Base-by-base conservation (phyloP, 352 stramenopile species). In the Phytophthora hibernalis region DNA sequence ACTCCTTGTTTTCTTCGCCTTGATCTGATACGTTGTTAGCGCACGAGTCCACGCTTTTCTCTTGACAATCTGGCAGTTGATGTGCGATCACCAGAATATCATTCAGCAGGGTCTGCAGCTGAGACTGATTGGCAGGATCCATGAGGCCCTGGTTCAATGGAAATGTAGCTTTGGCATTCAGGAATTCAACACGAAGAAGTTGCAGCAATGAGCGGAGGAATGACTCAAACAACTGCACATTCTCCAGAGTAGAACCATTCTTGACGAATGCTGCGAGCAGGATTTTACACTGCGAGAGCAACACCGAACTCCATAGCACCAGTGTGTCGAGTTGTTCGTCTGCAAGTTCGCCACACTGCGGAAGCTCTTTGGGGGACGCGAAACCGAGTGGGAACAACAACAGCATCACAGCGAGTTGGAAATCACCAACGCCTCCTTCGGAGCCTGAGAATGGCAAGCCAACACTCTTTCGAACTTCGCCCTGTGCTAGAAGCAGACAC, bases 201-300 rank as follows among this genome's bases (percentile, higher is more conserved):
- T 50, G 48, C 12, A 77, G 35, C 44, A 77, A 38, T 20, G 44
- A 51, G 22, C 40, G 35, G 16, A 70, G 37, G 5, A 50, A 35
- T 20, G 31, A 60, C 18, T 33, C 52, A 48, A 15, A 16, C 42
- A 42, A 16, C 4, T 18, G 35, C 35, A 21, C 18, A 48, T 24
- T 48, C 18, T 48, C 42, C 4, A 2, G n/a, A 21, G 18, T 2
- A 48, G 42, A 48, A 28, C 16, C 43, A 6, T 47, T 44, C 24
- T 64, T 53, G 15, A 47, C 11, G 22, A 22, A 42, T 6, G 45
- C 26, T 45, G 37, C 16, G 15, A 75, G 30, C 15, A 72, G 38
- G n/a, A 83, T 51, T 35, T 53, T 55, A 49, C 78, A 89, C 50
- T 92, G 81, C 5, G 72, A 69, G 11, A 89, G 55, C 24, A 80